These are phyloP conservation scores for Phaeophleospora eucalypticola DNA, from an alignment of 2,329 filamentous ascomycete genomes.

Conservation along the genomic window DNA sequence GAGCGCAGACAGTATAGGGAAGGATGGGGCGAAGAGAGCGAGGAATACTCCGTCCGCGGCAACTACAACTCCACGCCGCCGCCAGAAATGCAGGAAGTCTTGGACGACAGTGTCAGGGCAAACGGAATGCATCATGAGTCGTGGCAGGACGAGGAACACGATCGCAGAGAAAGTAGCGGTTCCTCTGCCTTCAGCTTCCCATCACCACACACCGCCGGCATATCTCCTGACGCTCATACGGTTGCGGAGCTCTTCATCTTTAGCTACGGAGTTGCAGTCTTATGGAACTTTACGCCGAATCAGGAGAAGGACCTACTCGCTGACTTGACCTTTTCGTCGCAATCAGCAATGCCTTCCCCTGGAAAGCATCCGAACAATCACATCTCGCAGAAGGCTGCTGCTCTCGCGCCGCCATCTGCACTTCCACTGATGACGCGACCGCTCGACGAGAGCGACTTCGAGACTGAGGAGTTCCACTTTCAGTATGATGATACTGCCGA, in stretches of 20 bases:
- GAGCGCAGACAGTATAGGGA: conserved; percentile 86
- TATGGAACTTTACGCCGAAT: conserved; percentile 96
- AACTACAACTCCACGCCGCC: conserved; percentile 21
- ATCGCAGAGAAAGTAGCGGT: conserved; percentile 24
- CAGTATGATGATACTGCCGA: conserved; percentile 87
- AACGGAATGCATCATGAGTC: conserved; percentile 15
- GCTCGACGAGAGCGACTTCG: conserved; percentile 82
- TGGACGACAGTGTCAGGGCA: conserved; percentile 7
- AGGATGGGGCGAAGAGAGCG: conserved; percentile 81
- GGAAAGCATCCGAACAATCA: conserved; percentile 15
- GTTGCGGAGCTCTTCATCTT: conserved; percentile 97
- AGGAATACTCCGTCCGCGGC: conserved; percentile 48
- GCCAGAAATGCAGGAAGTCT: conserved; percentile 9
- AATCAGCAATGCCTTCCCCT: conserved; percentile 16
- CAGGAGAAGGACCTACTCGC: conserved; percentile 96
- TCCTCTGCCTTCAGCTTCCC: conserved; percentile 42
- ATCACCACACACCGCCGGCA: conserved; percentile 46
- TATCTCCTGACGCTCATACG: conserved; percentile 67
- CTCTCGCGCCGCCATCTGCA: conserved; percentile 38
- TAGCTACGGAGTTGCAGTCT: conserved; percentile 93
- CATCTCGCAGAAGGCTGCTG: conserved; percentile 25
- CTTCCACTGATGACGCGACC: conserved; percentile 71
- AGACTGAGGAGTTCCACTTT: conserved; percentile 98
- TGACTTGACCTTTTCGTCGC: conserved; percentile 76
- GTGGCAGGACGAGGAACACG: conserved; percentile 19